These are phyloP conservation scores for Chaetomium sp. DNA, from an alignment of 2,329 filamentous ascomycete genomes.

Conservation along the genomic window DNA sequence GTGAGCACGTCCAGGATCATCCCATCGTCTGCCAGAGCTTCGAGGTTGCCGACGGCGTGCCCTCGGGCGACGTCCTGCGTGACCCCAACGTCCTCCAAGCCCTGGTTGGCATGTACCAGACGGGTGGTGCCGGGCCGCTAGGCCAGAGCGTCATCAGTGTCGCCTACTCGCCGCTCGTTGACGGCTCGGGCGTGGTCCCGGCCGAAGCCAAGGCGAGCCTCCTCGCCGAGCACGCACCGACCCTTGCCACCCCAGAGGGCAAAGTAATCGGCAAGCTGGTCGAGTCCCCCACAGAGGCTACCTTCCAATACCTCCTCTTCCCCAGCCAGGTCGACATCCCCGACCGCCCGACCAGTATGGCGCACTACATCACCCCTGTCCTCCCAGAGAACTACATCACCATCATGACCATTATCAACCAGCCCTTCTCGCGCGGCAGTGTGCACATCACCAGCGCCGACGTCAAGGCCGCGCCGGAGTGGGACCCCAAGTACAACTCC, in stretches of 20 bases:
- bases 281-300: constrained; percentile 37
- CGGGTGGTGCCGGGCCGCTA: constrained; percentile 39
- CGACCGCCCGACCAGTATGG: constrained; percentile 33
- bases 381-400: constrained; percentile 55
- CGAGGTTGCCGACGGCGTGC: constrained; percentile 46
- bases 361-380: constrained; percentile 38
- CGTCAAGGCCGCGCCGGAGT: constrained; percentile 47
- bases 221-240: constrained; percentile 32
- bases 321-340: constrained; percentile 38
- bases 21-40: constrained; percentile 43
- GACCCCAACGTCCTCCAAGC: constrained; percentile 40
- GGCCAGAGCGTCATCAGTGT: constrained; percentile 45
- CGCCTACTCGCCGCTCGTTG: constrained; percentile 42
- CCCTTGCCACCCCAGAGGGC: constrained; percentile 27
- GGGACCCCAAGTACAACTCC: constrained; percentile 59
- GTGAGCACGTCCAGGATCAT: constrained; percentile 52
- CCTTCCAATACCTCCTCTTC: constrained; percentile 42
- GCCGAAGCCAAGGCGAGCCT: constrained; percentile 35
- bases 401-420: constrained; percentile 59
- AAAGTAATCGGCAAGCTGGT: constrained; percentile 38
- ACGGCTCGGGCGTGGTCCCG: constrained; percentile 37
- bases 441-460: constrained; percentile 57
- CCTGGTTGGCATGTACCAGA: constrained; percentile 43
- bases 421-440: constrained; percentile 61
- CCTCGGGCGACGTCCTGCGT: constrained; percentile 43